Evolutionary conservation across 495 filamentous ascomycete genomes (phyloP), one percentile per base, ranked within the genome.

Genomic region (Podospora tetraspora): DNA sequence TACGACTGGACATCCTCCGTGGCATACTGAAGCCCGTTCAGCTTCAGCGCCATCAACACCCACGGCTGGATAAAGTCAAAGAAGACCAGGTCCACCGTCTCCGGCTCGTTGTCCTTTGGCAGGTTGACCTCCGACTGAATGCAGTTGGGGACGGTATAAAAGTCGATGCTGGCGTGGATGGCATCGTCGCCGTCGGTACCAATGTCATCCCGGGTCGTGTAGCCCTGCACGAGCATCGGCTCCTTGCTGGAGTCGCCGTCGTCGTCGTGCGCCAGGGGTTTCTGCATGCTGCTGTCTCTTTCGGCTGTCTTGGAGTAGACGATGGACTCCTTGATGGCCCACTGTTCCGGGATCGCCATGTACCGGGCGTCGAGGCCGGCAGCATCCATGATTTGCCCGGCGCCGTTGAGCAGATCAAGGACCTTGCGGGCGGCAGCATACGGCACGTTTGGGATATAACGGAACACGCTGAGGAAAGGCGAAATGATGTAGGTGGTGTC

Each of bases 111-210:
- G 3, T 73, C 74, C 6, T 76, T 75, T 1, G 86, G 79, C 67
- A 92, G 88, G 2, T 74, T 79, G 37, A 91, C 81, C 60, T 89
- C 75, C 1, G 88, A 76, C 73, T 92, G 90, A 68, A 98, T 87
- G 75, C 88, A 90, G 74, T 96, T 97, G 2, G 94, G 94, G 13
- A 95, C 86, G 4, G 77, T 74, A 77, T 95, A 93, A 75, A 91
- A 92, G 27, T 84, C 77, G 57, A 97, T 89, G 7, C 84, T 83
- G 0, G 84, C 79, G 73, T 98, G 95, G 1, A 97, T 71, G 0
- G 94, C 94, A 75, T 99, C 95, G 75, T 99, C 95, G 62, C 95
- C 96, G 70, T 95, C 90, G n/a, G 80, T 75, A 57, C 94, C 92
- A 2, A 85, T 87, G 72, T 94, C 94, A 76, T 99, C 95, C 56